phyloP scores from a whole-genome alignment of 768 basidiomycete species.

The Rhizopogon vinicolor region DNA sequence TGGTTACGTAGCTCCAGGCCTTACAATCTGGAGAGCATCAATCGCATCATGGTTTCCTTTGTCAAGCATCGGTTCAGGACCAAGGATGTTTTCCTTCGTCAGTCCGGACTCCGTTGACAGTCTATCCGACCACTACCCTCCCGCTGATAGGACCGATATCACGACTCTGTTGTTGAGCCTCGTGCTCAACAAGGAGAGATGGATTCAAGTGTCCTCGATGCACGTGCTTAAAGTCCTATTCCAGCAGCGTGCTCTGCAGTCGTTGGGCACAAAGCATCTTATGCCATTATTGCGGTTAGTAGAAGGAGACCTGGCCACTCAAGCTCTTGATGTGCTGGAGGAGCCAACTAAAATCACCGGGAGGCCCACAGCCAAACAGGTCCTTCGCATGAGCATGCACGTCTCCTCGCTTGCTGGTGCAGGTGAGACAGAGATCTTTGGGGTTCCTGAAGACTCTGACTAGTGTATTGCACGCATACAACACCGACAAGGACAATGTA shows the following conservation, averaged over 20 bases:
- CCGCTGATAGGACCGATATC: constrained; percentile 72
- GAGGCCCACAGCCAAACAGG: constrained; percentile 75
- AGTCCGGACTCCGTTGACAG: constrained; percentile 82
- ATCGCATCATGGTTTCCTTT: constrained; percentile 86
- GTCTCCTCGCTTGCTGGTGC: constrained; percentile 39
- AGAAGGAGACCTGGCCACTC: constrained; percentile 77
- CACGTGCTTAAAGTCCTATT: constrained; percentile 87
- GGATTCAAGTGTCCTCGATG: constrained; percentile 80
- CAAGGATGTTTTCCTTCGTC: constrained; percentile 89
- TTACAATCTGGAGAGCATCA: constrained; percentile 59
- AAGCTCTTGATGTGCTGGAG: constrained; percentile 91
- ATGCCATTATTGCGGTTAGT: constrained; percentile 88
- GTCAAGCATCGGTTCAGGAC: constrained; percentile 85
- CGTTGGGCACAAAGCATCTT: constrained; percentile 79
- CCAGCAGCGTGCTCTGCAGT: constrained; percentile 73
- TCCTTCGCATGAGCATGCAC: constrained; percentile 91
- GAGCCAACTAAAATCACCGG: constrained; percentile 80
- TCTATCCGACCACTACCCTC: constrained; percentile 80
- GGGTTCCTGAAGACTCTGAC: constrained; percentile 75
- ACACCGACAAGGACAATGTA: constrained; percentile 54
- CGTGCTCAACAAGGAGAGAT: constrained; percentile 75
- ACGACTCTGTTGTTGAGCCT: constrained; percentile 84
- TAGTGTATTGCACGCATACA: constrained; percentile 81
- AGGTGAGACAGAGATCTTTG: constrained; percentile 72
- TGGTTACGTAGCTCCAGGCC: no score